Percentiles rank a stretch among this genome's conserved stretches.
These are phyloP conservation scores for Neofusicoccum umdonicola DNA, from an alignment of 2,329 filamentous ascomycete genomes.

Conservation along the genomic window DNA sequence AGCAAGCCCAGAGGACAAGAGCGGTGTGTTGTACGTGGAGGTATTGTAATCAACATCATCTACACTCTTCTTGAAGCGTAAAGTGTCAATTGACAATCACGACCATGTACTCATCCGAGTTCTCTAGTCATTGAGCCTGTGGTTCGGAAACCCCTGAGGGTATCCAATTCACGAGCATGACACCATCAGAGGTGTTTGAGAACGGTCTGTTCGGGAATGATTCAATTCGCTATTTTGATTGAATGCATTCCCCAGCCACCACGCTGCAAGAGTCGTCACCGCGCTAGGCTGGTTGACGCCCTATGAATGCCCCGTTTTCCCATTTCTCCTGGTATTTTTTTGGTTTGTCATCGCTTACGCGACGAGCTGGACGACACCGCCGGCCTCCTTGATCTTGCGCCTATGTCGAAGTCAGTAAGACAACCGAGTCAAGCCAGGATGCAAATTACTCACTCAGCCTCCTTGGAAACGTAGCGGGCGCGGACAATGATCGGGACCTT, in stretches of 20 bases:
- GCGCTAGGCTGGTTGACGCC: constrained; percentile 6
- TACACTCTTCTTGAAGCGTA: no score
- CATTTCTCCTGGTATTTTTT: constrained; percentile 12
- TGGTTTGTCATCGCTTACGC: constrained; percentile 56
- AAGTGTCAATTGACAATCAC: background rate
- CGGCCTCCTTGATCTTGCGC: constrained; percentile 98
- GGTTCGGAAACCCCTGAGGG: background rate
- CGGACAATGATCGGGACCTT: constrained; percentile 91
- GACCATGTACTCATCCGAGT: background rate
- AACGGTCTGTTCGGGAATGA: constrained; percentile 52
- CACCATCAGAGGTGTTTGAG: background rate
- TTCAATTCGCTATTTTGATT: constrained; percentile 35
- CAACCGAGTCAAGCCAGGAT: background rate
- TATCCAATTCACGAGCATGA: background rate
- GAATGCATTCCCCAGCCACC: constrained; percentile 47
- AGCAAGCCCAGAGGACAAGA: no score
- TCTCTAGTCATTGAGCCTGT: background rate
- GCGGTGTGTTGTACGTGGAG: no score
- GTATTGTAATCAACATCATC: no score
- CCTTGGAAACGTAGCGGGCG: constrained; percentile 90
- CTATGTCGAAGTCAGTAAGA: background rate
- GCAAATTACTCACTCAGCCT: constrained; percentile 62
- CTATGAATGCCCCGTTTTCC: constrained; percentile 17
- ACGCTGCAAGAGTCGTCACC: constrained; percentile 43
- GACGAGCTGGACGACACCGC: constrained; percentile 92